Evolutionary conservation across 805 yeast species (phyloP).

Genomic region (Metschnikowia reukaufii): DNA sequence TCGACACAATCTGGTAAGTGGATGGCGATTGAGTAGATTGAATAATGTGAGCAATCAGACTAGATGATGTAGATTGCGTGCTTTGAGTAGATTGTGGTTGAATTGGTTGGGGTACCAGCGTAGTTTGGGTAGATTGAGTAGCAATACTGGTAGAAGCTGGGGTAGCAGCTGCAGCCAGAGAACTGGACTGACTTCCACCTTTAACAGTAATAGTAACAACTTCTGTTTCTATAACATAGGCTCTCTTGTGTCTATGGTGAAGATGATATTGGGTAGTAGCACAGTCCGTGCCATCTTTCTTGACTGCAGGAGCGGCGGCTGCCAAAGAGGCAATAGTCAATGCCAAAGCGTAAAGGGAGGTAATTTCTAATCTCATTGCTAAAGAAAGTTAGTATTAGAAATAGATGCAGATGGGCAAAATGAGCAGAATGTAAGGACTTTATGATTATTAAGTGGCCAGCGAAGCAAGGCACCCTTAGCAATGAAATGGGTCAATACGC

Average conservation of each 20-base stretch:
- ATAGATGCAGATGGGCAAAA: too few relatives aligned
- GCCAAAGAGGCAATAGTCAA: constrained; percentile 15
- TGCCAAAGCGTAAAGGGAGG: constrained; percentile 14
- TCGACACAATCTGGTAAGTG: constrained; percentile 1
- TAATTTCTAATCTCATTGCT: constrained; percentile 16
- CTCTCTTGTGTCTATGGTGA: constrained; percentile 64
- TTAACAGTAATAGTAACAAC: constrained; percentile 39
- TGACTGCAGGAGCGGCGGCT: constrained; percentile 19
- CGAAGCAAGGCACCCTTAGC: neutral
- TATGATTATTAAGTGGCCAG: neutral
- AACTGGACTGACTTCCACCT: constrained; percentile 44
- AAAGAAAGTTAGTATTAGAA: constrained; percentile 7
- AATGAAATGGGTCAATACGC: neutral
- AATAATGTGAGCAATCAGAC: neutral
- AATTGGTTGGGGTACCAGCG: constrained; percentile 14
- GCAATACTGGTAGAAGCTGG: constrained; percentile 1
- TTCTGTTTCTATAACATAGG: constrained; percentile 52
- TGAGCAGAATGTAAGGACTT: neutral
- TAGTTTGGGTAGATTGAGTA: constrained; percentile 1
- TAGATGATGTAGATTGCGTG: neutral
- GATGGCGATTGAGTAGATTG: constrained; percentile 5
- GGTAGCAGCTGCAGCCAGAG: constrained; percentile 15
- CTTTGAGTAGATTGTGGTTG: neutral
- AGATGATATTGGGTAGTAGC: constrained; percentile 38
- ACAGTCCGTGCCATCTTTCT: constrained; percentile 17